Base-by-base conservation (phyloP, 768 basidiomycete genomes). In the Lactarius psammicola region DNA sequence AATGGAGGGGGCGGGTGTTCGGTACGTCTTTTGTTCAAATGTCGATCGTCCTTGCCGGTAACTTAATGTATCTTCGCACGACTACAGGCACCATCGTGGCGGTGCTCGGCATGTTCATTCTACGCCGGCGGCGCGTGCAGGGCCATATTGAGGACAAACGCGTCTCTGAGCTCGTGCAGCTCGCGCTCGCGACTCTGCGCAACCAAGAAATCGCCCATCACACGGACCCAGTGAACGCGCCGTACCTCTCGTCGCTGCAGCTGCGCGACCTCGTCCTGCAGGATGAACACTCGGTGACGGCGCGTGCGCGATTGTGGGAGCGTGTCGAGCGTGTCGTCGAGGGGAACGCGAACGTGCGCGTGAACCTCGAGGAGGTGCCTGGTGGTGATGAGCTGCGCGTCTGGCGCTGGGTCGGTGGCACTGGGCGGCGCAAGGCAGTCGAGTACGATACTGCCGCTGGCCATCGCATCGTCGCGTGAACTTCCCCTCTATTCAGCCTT, bases 321-420 rank as follows among this genome's bases (percentile, higher is more conserved):
- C 81, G 84, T 69, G 94, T 97, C 57, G 92, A 93, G 75, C 84
- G 82, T 60, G 79, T 94, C 58, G 94, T 97, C 4, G 94, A 95
- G 76, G 85, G 87, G 62, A 97, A 97, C 78, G 85, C 92, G 34
- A 97, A 97, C 76, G 91, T 97, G 51, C 84, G 92, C 67, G 87
- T 86, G 34, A 90, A 89, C 74, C 78, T 93, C 60, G 90, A 91
- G 76, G 94, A 96, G 75, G 84, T 91, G 56, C 81, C 81, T 66
- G 89, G 89, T 69, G 94, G 94, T 13, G 93, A 95, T 76, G 92
- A 94, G 77, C 82, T 87, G 77, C 85, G 92, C 69, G 94, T 94
- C 63, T 96, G 94, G 94, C 79, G 89, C 64, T 96, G 94, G 94
- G 85, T 93, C 34, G 94, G 94, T n/a, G 77, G 77, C 62, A 56